A percentile compares a stretch with the other conserved stretches of the same genome.
Conservation (phyloP, 202 grass and related monocot genomes). For the Schoenoplectus triqueter region DNA sequence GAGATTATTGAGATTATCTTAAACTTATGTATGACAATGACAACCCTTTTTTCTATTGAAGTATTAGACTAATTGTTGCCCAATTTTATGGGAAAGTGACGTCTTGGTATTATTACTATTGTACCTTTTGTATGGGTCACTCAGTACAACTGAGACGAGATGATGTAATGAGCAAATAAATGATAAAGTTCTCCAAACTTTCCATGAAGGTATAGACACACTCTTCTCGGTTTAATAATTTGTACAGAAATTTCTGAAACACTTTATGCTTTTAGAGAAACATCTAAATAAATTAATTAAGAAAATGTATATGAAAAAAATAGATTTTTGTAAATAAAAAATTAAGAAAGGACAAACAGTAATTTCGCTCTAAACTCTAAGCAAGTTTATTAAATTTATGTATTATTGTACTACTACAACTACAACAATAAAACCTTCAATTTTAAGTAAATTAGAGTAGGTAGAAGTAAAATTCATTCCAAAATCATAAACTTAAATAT, state of each 20-base stretch:
- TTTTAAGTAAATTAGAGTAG: too few relatives aligned
- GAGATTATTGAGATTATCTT: not conserved
- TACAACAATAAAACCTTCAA: too few relatives aligned
- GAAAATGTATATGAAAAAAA: not conserved
- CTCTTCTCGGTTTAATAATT: not conserved
- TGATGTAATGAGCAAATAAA: not conserved
- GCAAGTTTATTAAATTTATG: too few relatives aligned
- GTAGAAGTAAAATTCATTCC: too few relatives aligned
- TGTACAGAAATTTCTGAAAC: not conserved
- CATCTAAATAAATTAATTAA: not conserved
- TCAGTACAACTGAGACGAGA: not conserved
- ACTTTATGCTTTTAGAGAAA: not conserved
- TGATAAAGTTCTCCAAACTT: not conserved
- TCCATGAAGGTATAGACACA: not conserved
- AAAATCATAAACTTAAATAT: too few relatives aligned
- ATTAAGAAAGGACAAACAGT: too few relatives aligned
- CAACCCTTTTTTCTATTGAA: not conserved
- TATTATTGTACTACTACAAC: too few relatives aligned
- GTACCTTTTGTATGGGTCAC: not conserved
- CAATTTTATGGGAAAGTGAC: slow-evolving; percentile 5
- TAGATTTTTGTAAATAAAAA: not conserved
- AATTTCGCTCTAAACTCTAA: too few relatives aligned
- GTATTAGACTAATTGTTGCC: not conserved
- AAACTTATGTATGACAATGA: not conserved
- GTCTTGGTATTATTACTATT: not conserved